A percentile compares a stretch with the other conserved stretches of the same genome.
Conservation (phyloP, 345 rosid genomes). For the Hibiscus syriacus region DNA sequence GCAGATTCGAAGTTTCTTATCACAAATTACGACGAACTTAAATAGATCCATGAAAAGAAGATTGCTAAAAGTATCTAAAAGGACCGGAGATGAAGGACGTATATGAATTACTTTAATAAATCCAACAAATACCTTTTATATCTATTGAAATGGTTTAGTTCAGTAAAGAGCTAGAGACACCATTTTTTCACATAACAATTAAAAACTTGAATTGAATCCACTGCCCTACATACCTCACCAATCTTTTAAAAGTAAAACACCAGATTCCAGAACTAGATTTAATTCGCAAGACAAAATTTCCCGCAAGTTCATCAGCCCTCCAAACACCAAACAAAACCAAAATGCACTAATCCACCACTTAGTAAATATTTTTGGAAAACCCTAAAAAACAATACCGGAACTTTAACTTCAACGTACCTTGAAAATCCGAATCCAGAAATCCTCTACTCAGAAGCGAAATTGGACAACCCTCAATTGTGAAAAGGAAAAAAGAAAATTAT, state of each 20-base stretch:
- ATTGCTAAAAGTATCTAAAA: not conserved
- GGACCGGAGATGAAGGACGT: not conserved
- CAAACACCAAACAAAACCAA: too few relatives aligned
- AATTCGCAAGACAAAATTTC: not conserved
- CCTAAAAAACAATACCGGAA: not conserved
- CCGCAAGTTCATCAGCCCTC: too few relatives aligned
- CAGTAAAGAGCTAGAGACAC: not conserved
- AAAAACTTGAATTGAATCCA: not conserved
- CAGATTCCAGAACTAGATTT: too few relatives aligned
- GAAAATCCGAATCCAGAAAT: conserved; percentile 4
- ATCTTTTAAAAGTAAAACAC: conserved; percentile 6
- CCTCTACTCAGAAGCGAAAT: not conserved
- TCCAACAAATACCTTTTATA: not conserved
- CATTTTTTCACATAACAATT: not conserved
- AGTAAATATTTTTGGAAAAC: not conserved
- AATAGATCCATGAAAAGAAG: conserved; percentile 11
- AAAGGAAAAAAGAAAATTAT: not conserved
- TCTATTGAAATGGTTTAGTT: not conserved
- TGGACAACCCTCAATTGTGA: too few relatives aligned
- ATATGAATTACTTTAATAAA: not conserved
- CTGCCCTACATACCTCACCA: conserved; percentile 19
- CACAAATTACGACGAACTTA: not conserved
- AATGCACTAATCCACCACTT: not conserved
- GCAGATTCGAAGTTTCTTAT: not conserved
- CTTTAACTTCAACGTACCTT: conserved; percentile 24